Base-by-base conservation (phyloP, 495 filamentous ascomycete genomes). In the Halenospora varia region DNA sequence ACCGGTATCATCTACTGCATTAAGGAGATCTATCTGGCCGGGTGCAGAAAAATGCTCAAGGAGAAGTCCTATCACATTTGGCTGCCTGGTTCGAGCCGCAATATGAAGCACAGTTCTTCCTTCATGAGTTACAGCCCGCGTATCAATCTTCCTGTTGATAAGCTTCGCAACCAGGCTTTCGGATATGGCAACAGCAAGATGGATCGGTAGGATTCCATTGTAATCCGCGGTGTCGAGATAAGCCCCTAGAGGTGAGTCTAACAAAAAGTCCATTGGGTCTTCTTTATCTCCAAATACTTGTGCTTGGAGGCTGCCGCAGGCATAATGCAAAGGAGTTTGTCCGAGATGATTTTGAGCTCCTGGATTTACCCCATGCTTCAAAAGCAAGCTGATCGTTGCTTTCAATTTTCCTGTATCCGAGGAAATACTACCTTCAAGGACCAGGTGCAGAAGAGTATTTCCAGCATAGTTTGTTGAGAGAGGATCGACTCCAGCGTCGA, bases 51-150 rank as follows among this genome's bases (percentile, higher is more conserved):
- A 63, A 20, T 64, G 50, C 13, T 68, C 61, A 2, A 78, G 53
- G 2, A 78, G 46, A 3, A 76, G 22, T 2, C 70, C 75, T 2
- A 77, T 53, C 1, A 62, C 62, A 47, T 76, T 76, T 26, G 57
- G 65, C 49, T 73, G 60, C 10, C 69, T 56, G 13, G 68, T 63
- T 19, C 56, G 53, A 0, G 71, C 64, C 9, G 73, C 74, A 24
- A 74, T 62, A 51, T 78, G 75, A 4, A 78, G 56, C 11, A 71
- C 53, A 6, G 66, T 74, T 11, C 59, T 54, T 1, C 68, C 67
- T n/a, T 73, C 63, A 39, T 60, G 48, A 1, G 74, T 74, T 6
- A 23, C 18, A 11, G 42, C 47, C 8, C 59, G 58, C 11, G 62
- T 19, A 53, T 69, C 60, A 4, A 69, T 71, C 3, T 74, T 74